phyloP scores from a whole-genome alignment of 2,329 filamentous ascomycete genomes.

The Xylariales sp. region DNA sequence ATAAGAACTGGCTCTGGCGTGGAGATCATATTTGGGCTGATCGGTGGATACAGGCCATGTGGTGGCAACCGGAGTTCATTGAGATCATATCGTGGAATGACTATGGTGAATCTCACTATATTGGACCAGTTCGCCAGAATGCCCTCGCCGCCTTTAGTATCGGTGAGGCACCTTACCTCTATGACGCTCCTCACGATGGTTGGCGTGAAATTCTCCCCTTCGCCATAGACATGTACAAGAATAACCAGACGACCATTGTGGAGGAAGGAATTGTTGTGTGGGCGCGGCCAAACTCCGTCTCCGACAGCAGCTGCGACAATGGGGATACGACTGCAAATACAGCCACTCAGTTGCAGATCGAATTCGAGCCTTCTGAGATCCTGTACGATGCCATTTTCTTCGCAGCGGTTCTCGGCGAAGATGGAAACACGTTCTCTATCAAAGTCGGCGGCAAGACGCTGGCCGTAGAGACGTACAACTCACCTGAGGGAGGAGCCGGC shows the following conservation, averaged over 20 bases:
- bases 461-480: slow-evolving; percentile 15
- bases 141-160: slow-evolving; percentile 27
- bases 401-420: slow-evolving; percentile 2
- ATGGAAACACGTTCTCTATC: slow-evolving; percentile 23
- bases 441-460: slow-evolving; percentile 25
- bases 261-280: slow-evolving; percentile 25
- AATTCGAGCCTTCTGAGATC: slow-evolving; percentile 13
- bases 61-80: slow-evolving; percentile 41
- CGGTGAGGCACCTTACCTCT: slow-evolving; percentile 38
- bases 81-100: slow-evolving; percentile 48
- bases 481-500: too few relatives aligned
- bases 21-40: slow-evolving; percentile 59
- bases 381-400: slow-evolving; percentile 14
- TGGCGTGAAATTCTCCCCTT: slow-evolving; percentile 46
- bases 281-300: slow-evolving; percentile 26
- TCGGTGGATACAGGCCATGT: slow-evolving; percentile 50
- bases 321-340: slow-evolving; percentile 28
- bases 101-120: slow-evolving; percentile 52
- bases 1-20: slow-evolving; percentile 60
- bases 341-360: slow-evolving; percentile 17
- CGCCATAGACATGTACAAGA: slow-evolving; percentile 46
- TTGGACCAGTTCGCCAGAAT: slow-evolving; percentile 36
- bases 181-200: slow-evolving; percentile 43
- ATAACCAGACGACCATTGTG: slow-evolving; percentile 23
- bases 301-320: slow-evolving; percentile 18